phyloP scores from a whole-genome alignment of 2,329 filamentous ascomycete species.

The Corniculantispora saksenae region DNA sequence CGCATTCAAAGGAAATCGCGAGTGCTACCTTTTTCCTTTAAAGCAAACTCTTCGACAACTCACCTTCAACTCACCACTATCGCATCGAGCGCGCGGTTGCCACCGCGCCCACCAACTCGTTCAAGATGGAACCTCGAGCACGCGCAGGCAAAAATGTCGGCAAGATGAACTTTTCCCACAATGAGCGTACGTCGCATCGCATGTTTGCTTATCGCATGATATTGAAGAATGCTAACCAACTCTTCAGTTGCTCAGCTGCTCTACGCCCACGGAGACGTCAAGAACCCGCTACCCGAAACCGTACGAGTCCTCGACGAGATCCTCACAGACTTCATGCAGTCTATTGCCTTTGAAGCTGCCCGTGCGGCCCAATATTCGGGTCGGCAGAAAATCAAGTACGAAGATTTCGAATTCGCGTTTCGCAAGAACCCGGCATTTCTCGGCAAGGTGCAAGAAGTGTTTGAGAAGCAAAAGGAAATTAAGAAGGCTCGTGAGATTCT shows the following conservation, averaged over 20 bases:
- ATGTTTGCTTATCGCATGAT: background rate
- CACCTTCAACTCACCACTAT: background rate
- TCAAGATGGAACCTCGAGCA: slow-evolving; percentile 70
- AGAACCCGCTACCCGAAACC: slow-evolving; percentile 77
- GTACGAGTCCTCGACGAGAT: slow-evolving; percentile 90
- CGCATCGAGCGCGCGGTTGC: background rate
- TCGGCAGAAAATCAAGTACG: slow-evolving; percentile 95
- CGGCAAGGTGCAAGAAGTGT: slow-evolving; percentile 84
- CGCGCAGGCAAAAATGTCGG: slow-evolving; percentile 78
- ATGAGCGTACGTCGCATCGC: slow-evolving; percentile 60
- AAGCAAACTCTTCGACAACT: too few relatives aligned
- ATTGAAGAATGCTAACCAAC: background rate
- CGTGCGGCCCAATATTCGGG: slow-evolving; percentile 82
- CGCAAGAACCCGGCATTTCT: slow-evolving; percentile 82
- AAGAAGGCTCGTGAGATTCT: slow-evolving; percentile 80
- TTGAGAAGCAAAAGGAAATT: slow-evolving; percentile 84
- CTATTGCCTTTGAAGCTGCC: slow-evolving; percentile 87
- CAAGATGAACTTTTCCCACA: slow-evolving; percentile 76
- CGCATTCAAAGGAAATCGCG: background rate
- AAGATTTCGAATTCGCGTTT: slow-evolving; percentile 95
- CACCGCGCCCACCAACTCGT: background rate
- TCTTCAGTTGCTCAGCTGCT: slow-evolving; percentile 69
- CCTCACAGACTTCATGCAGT: slow-evolving; percentile 93
- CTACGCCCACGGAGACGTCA: slow-evolving; percentile 77
- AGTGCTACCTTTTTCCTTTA: background rate